Evolutionary conservation across 1,284 basidiomycete genomes (phyloP), one percentile per base, ranked within the genome.

Genomic region (Melanopsichium pennsylvanicum): DNA sequence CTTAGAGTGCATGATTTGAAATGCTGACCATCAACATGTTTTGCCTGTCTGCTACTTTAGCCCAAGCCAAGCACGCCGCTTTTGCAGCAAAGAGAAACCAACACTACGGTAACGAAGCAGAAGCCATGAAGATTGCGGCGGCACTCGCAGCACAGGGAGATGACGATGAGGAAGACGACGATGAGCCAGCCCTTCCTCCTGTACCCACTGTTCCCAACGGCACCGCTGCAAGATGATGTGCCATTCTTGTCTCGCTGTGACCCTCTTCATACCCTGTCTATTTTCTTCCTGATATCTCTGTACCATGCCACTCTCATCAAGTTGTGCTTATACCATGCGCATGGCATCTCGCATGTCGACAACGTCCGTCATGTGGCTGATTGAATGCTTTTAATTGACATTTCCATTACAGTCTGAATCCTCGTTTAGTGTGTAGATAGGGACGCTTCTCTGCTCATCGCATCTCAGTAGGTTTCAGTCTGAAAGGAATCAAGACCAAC

Each of bases 101-200:
- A 23, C 79, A 80, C 41, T 81, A 81, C 44, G 79, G 78, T 13
- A 78, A 81, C 42, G 79, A 81, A 51, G 79, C 76, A 5, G 67
- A 77, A 32, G 79, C 76, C 22, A 75, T 80, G 57, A 76, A 77
- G 56, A 58, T 74, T 34, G 78, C 75, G 0, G 66, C 70, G 9
- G 60, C 67, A 11, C 59, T 80, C 6, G 68, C 68, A 3, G 60
- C 64, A 5, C 67, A 68, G 31, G 77, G 78, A 3, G 77, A 76
- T 7, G 78, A 79, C n/a, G 75, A 76, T 5, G 75, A 75, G 2
- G 61, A 74, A 2, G 71, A 72, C 9, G 67, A 70, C 7, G 62
- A 61, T 3, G 70, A 61, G 3, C 9, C 26, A 2, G 35, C 46
- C 11, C 33, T 59, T 22, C 49, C 58, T 11, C 58, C 58, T 13